Evolutionary conservation across 352 stramenopile species (phyloP).

Genomic region (Pythium aquatile): DNA sequence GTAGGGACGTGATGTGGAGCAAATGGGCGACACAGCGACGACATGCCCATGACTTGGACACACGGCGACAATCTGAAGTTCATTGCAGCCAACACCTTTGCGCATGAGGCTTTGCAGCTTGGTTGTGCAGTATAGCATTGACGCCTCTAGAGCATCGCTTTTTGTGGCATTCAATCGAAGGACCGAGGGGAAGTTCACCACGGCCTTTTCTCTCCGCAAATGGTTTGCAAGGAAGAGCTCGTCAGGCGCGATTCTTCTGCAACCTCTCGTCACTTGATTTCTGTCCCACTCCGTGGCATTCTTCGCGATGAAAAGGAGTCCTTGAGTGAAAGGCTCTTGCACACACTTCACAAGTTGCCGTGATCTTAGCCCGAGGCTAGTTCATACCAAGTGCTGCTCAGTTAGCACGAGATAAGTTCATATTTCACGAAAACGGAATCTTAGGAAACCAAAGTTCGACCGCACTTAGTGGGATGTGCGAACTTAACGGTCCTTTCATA

Average conservation of each 20-base stretch:
- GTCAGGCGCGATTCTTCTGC: neutral
- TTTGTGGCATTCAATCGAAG: too few relatives aligned
- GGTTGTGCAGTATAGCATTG: too few relatives aligned
- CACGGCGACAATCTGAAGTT: too few relatives aligned
- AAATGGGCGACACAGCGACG: too few relatives aligned
- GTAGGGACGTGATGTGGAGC: too few relatives aligned
- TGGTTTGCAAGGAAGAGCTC: neutral
- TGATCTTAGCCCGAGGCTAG: neutral
- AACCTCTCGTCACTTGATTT: neutral
- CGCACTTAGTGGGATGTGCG: neutral
- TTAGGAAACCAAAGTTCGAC: neutral
- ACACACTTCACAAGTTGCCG: neutral
- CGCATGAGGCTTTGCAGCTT: too few relatives aligned
- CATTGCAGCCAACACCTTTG: too few relatives aligned
- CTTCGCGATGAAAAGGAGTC: neutral
- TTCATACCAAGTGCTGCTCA: neutral
- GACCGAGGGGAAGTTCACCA: neutral
- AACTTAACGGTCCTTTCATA: too few relatives aligned
- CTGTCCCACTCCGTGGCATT: neutral
- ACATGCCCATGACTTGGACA: too few relatives aligned
- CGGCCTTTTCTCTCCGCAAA: neutral
- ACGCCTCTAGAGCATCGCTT: too few relatives aligned
- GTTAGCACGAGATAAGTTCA: neutral
- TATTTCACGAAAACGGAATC: neutral
- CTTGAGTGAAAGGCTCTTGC: neutral